Conservation (phyloP, 139 green algal species). For the Chlamydomonas schloesseri region DNA sequence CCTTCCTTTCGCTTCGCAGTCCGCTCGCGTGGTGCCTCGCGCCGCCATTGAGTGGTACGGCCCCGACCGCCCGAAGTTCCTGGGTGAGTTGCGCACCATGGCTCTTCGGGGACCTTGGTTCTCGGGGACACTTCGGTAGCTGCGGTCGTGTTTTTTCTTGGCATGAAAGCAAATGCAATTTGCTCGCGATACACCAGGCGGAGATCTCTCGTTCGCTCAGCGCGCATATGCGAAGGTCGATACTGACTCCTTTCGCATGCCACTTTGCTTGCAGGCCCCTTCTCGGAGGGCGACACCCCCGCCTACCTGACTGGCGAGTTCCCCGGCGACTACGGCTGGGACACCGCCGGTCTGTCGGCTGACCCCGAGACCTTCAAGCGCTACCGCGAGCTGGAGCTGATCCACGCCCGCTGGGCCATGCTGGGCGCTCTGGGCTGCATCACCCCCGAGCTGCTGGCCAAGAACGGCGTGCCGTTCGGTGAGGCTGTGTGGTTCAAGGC, state of each 20-base stretch:
- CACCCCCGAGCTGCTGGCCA: slow-evolving; percentile 65
- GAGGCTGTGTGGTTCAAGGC: slow-evolving; percentile 93
- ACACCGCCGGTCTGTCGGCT: slow-evolving; percentile 93
- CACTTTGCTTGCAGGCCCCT: slow-evolving; percentile 68
- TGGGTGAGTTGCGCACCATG: slow-evolving; percentile 61
- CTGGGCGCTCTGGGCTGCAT: slow-evolving; percentile 88
- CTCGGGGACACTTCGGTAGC: neutral
- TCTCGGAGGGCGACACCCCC: slow-evolving; percentile 78
- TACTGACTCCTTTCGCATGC: neutral
- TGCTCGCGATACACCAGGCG: neutral
- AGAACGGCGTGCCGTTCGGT: slow-evolving; percentile 65
- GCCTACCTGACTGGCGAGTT: slow-evolving; percentile 90
- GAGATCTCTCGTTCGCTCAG: no score
- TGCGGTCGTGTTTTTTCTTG: neutral
- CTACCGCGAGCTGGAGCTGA: slow-evolving; percentile 86
- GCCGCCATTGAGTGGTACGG: slow-evolving; percentile 84
- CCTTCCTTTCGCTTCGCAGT: slow-evolving; percentile 39
- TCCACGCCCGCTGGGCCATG: slow-evolving; percentile 97
- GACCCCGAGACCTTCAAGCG: slow-evolving; percentile 79
- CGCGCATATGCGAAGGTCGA: neutral
- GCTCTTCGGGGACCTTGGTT: neutral
- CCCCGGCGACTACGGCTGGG: slow-evolving; percentile 93
- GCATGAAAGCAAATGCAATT: neutral
- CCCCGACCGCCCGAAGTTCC: slow-evolving; percentile 89
- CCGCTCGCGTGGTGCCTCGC: slow-evolving; percentile 68